Evolutionary conservation across 495 filamentous ascomycete genomes (phyloP).

Genomic region (Jackrogersella multiformis): DNA sequence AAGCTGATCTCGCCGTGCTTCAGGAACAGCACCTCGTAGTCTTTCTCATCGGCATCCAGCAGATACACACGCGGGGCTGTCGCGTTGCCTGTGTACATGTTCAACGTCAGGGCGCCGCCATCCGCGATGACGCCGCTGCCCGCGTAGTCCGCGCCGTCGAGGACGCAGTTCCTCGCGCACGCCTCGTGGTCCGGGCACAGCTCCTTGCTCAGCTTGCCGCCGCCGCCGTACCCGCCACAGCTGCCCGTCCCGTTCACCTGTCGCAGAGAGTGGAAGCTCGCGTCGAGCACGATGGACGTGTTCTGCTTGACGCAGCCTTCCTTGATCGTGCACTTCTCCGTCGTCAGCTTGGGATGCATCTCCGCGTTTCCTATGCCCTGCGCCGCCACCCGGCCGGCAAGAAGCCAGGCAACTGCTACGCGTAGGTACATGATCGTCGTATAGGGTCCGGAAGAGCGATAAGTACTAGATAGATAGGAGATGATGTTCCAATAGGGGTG

Average conservation of each 20-base stretch:
- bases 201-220: constrained; percentile 55
- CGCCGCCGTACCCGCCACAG: constrained; percentile 47
- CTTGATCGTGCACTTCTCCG: constrained; percentile 61
- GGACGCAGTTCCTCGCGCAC: constrained; percentile 67
- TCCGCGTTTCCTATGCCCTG: constrained; percentile 31
- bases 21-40: constrained; percentile 69
- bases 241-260: constrained; percentile 58
- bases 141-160: constrained; percentile 69
- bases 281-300: constrained; percentile 69
- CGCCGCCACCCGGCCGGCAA: constrained; percentile 8
- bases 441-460: not conserved
- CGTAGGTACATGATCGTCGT: constrained; percentile 23
- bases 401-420: constrained; percentile 15
- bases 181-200: constrained; percentile 63
- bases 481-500: not conserved
- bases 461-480: constrained; percentile 2
- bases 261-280: constrained; percentile 73
- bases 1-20: constrained; percentile 73
- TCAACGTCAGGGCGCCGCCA: constrained; percentile 63
- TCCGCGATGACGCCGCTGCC: constrained; percentile 66
- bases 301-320: constrained; percentile 62
- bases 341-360: constrained; percentile 65
- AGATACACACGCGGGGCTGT: constrained; percentile 71
- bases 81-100: constrained; percentile 58
- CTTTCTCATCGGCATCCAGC: constrained; percentile 55